Conservation (phyloP, 176 grass and related monocot genomes). For the Chrysopogon serrulatus region DNA sequence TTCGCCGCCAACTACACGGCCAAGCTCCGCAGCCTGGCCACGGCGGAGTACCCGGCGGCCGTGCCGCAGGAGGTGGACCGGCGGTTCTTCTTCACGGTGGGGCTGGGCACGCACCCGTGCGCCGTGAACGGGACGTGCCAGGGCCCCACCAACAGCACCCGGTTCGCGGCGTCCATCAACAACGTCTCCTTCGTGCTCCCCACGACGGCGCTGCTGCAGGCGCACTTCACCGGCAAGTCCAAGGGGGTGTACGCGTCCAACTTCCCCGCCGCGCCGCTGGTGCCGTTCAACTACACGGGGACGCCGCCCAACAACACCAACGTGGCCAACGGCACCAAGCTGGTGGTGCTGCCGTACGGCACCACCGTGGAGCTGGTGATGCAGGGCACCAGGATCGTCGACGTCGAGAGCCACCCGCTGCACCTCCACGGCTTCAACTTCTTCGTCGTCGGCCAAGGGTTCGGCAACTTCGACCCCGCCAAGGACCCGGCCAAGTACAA, state of each 20-base stretch:
- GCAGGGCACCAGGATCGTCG: slow-evolving; percentile 56
- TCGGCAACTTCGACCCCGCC: slow-evolving; percentile 53
- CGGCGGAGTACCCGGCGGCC: slow-evolving; percentile 29
- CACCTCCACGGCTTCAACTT: slow-evolving; percentile 81
- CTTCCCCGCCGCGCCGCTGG: slow-evolving; percentile 43
- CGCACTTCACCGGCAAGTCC: slow-evolving; percentile 59
- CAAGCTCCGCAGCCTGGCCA: slow-evolving; percentile 57
- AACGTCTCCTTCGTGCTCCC: slow-evolving; percentile 71
- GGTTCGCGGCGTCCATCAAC: slow-evolving; percentile 50
- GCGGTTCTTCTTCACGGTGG: slow-evolving; percentile 63
- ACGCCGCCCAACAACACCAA: slow-evolving; percentile 54
- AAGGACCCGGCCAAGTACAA: slow-evolving; percentile 54
- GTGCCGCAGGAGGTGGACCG: slow-evolving; percentile 42
- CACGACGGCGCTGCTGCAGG: slow-evolving; percentile 50
- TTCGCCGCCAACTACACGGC: slow-evolving; percentile 46
- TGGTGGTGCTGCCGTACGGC: slow-evolving; percentile 55
- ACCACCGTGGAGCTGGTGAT: slow-evolving; percentile 56
- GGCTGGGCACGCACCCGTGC: slow-evolving; percentile 57
- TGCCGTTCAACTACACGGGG: slow-evolving; percentile 72
- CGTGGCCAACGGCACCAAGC: slow-evolving; percentile 51
- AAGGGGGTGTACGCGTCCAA: slow-evolving; percentile 43
- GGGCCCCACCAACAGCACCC: slow-evolving; percentile 44
- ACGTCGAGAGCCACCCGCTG: slow-evolving; percentile 65
- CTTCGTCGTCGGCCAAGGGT: slow-evolving; percentile 61
- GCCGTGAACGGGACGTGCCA: slow-evolving; percentile 50